Percentiles rank a stretch among this genome's conserved stretches.
phyloP scores from a whole-genome alignment of 2,329 filamentous ascomycete genomes.

The Trichoderma afroharzianum region DNA sequence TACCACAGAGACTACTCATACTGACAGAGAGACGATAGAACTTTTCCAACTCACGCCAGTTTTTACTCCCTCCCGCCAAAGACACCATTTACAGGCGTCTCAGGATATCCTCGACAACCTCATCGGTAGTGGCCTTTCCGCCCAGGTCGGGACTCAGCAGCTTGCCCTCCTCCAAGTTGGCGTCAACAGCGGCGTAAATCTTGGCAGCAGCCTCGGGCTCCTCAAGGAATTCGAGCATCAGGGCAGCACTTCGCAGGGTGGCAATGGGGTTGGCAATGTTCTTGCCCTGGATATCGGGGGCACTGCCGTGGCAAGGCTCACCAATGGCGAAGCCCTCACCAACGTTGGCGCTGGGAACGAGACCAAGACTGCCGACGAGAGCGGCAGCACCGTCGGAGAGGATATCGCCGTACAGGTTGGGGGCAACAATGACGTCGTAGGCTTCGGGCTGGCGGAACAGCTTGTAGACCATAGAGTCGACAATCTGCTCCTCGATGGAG shows the following conservation, averaged over 20 bases:
- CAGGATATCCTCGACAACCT: conserved; percentile 85
- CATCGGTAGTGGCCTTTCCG: conserved; percentile 76
- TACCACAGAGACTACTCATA: background rate
- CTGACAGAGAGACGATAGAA: background rate
- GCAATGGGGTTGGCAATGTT: conserved; percentile 95
- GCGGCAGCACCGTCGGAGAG: conserved; percentile 93
- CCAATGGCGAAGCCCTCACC: conserved; percentile 93
- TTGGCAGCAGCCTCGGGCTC: conserved; percentile 80
- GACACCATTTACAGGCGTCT: conserved; percentile 61
- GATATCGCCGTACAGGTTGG: conserved; percentile 86
- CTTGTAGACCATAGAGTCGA: conserved; percentile 99
- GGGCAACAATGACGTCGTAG: conserved; percentile 98
- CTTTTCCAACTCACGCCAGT: background rate
- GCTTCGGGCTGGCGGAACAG: conserved; percentile 92
- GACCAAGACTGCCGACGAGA: conserved; percentile 83
- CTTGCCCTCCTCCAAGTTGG: conserved; percentile 77
- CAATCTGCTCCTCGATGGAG: conserved; percentile 97
- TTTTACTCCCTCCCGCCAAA: background rate
- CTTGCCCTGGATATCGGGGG: conserved; percentile 91
- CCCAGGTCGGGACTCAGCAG: conserved; percentile 87
- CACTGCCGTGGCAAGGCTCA: conserved; percentile 95
- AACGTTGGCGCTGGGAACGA: conserved; percentile 94
- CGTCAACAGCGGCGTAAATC: conserved; percentile 92
- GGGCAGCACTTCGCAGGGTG: conserved; percentile 81
- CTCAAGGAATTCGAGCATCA: conserved; percentile 95